Conservation (phyloP, 345 rosid species). For the Eutrema yunnanense region DNA sequence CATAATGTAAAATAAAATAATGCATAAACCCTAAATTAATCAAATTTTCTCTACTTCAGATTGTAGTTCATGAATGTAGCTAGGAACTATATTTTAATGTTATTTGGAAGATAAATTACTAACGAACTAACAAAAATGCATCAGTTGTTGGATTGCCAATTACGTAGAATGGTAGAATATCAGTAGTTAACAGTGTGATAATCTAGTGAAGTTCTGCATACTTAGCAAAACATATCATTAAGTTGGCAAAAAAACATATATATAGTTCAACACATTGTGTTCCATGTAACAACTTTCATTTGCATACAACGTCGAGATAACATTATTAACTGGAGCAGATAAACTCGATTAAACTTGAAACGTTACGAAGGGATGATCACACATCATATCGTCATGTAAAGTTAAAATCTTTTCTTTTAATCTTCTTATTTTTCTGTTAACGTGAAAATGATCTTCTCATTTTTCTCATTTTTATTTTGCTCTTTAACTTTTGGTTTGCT, state of each 20-base stretch:
- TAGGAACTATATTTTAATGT: neutral
- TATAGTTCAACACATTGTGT: neutral
- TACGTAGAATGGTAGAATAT: neutral
- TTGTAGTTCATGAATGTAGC: neutral
- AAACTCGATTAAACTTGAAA: neutral
- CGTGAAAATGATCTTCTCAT: neutral
- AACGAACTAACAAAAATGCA: neutral
- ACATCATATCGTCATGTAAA: slow-evolving; percentile 19
- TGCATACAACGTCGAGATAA: neutral
- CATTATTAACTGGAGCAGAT: neutral
- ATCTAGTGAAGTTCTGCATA: neutral
- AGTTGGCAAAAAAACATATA: no score
- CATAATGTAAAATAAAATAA: neutral
- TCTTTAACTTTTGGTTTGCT: neutral
- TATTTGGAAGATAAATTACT: neutral
- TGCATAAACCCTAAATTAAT: neutral
- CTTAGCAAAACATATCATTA: no score
- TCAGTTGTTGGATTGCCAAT: neutral
- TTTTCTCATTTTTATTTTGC: neutral
- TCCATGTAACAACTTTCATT: neutral
- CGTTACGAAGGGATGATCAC: neutral
- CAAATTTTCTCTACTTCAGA: neutral
- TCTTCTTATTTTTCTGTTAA: neutral
- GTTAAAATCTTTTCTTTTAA: neutral
- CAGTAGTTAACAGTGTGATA: neutral